A percentile compares a stretch with the other conserved stretches of the same genome.
Evolutionary conservation across 2,329 filamentous ascomycete genomes (phyloP).

Genomic region (Spiromastix sp.): DNA sequence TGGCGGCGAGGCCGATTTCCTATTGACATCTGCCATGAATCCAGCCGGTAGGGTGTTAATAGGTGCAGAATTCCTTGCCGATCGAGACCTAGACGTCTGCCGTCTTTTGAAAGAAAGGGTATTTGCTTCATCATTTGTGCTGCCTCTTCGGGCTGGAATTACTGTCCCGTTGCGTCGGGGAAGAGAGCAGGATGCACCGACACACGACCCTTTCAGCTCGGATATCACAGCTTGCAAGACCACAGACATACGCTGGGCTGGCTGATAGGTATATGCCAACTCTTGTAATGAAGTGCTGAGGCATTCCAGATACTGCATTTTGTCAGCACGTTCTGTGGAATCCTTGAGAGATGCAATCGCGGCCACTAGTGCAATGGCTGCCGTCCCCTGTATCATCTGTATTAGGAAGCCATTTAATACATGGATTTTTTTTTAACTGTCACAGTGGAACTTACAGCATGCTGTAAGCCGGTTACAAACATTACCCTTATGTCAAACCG

Average conservation of each 20-base stretch:
- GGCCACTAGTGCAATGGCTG: conserved; percentile 44
- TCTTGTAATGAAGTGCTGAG: conserved; percentile 42
- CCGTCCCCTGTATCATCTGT: conserved; percentile 31
- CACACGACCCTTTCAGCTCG: conserved; percentile 26
- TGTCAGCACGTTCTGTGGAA: conserved; percentile 26
- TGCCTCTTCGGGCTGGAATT: background rate
- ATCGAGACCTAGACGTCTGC: background rate
- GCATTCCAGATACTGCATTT: conserved; percentile 44
- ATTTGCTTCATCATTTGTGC: background rate
- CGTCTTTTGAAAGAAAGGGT: background rate
- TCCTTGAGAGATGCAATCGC: conserved; percentile 31
- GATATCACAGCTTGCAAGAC: conserved; percentile 44
- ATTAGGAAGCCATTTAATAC: background rate
- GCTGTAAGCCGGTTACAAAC: background rate
- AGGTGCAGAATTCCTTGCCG: too few relatives aligned
- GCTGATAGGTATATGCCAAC: conserved; percentile 44
- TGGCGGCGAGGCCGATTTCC: background rate
- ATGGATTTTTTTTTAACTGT: background rate
- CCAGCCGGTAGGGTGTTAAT: background rate
- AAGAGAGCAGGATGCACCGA: background rate
- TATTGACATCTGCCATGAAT: background rate
- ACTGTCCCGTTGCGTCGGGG: background rate
- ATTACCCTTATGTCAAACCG: background rate
- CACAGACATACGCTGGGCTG: conserved; percentile 44
- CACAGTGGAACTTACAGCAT: background rate